Conservation (phyloP, 768 basidiomycete species). For the Panaeolus cyanescens region DNA sequence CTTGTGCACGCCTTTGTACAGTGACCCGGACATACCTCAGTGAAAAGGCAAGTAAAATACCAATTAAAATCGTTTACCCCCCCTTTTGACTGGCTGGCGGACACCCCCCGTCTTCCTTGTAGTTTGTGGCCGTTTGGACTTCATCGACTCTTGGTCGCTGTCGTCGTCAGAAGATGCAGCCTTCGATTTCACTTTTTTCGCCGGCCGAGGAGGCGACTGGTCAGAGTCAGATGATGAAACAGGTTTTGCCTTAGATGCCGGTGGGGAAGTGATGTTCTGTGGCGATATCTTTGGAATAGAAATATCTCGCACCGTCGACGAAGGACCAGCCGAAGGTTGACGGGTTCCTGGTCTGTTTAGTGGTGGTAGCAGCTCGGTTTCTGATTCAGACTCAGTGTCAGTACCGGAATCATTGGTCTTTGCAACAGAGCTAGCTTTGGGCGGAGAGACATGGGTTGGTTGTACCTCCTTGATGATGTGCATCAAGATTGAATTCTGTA, state of each 20-base stretch:
- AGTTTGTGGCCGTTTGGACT: constrained; percentile 32
- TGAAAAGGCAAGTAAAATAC: not conserved
- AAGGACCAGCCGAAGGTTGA: constrained; percentile 8
- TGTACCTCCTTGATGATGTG: not conserved
- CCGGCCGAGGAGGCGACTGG: constrained; percentile 49
- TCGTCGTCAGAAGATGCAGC: constrained; percentile 49
- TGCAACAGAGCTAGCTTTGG: not conserved
- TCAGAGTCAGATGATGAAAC: constrained; percentile 44
- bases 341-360: not conserved
- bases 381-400: constrained; percentile 48
- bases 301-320: not conserved
- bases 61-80: constrained; percentile 69
- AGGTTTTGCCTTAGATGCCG: constrained; percentile 16
- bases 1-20: not conserved
- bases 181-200: constrained; percentile 48
- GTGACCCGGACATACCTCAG: no score
- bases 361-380: constrained; percentile 17
- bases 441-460: not conserved
- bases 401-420: constrained; percentile 34
- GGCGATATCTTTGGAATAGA: constrained; percentile 10
- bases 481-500: not conserved
- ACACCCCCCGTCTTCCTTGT: constrained; percentile 50
- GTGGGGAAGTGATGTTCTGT: constrained; percentile 11
- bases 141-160: constrained; percentile 57
- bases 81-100: constrained; percentile 76